Evolutionary conservation across 176 grass and related monocot species (phyloP), one percentile per base, ranked within the genome.

Genomic region (Musa beccarii): DNA sequence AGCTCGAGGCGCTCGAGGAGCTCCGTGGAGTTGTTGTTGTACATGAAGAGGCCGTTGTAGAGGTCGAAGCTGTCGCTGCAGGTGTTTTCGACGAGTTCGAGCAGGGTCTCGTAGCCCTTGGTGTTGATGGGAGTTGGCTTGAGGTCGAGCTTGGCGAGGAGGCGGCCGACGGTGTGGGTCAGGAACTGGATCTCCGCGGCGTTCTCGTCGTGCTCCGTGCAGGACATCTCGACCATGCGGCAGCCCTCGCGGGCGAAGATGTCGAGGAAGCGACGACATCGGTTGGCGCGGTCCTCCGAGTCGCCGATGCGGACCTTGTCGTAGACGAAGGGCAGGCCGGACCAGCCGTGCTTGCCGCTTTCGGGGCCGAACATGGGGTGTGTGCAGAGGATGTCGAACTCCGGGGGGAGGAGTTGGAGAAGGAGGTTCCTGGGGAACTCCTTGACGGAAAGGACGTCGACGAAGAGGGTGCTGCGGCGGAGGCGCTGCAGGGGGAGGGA

Each of bases 321-420:
- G 77, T 70, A 92, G 2, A 89, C 85, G 71, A 96, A 84, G 0
- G 87, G 87, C 26, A 86, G 92, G 9, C 81, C 85, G 0, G 16
- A 74, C 92, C 92, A 96, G 72, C 92, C 83, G 71, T 79, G 49
- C 70, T 83, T 26, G 6, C 80, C 89, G 0, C 89, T 92, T 75
- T 96, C 92, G 11, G 92, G 92, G 1, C 92, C 89, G 53, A 89
- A 96, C 92, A 96, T 96, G 5, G 92, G 92, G 77, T 96, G 92
- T 0, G 92, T 92, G 72, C 92, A 96, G 59, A 96, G 23, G 81
- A 96, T 80, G 61, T 96, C 92, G 43, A 92, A 84, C 61, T 88
- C 78, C 0, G 25, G 68, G 0, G 92, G 92, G 10, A 96, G 86
- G 19, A 9, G 0, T 24, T 70, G 17, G 17, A 96, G 83, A 23